Percentiles rank a stretch among this genome's conserved stretches.
Evolutionary conservation across 2,329 filamentous ascomycete species (phyloP).

Genomic region (Xylaria sp.): DNA sequence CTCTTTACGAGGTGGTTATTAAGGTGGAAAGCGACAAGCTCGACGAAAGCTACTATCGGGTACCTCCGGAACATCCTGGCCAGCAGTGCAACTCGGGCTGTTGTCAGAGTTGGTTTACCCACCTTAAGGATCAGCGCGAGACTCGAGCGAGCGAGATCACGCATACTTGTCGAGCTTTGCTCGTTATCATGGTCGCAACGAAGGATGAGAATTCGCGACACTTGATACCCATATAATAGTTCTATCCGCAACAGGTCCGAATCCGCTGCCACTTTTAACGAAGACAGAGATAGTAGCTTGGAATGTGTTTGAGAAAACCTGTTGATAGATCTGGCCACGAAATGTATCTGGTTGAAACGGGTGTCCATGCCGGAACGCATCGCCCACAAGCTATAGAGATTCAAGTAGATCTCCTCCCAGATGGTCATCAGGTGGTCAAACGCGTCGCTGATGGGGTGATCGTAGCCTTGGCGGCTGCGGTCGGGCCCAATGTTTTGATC

Average conservation of each 20-base stretch:
- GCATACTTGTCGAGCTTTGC: slow-evolving; percentile 20
- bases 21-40: slow-evolving; percentile 35
- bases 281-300: slow-evolving; percentile 12
- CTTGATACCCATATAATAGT: slow-evolving; percentile 38
- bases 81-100: slow-evolving; percentile 32
- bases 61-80: slow-evolving; percentile 36
- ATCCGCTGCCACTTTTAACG: slow-evolving; percentile 13
- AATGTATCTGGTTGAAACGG: slow-evolving; percentile 27
- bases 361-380: slow-evolving; percentile 12
- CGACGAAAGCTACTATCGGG: slow-evolving; percentile 38
- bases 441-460: slow-evolving; percentile 28
- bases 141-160: slow-evolving; percentile 34
- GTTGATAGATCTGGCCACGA: slow-evolving; percentile 27
- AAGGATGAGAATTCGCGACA: slow-evolving; percentile 40
- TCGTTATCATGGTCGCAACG: slow-evolving; percentile 34
- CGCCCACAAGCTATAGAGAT: slow-evolving; percentile 35
- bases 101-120: slow-evolving; percentile 19
- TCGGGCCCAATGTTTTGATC: slow-evolving; percentile 28
- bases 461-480: neutral
- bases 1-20: neutral
- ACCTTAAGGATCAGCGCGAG: slow-evolving; percentile 34
- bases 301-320: slow-evolving; percentile 31
- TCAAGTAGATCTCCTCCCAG: slow-evolving; percentile 43
- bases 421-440: slow-evolving; percentile 39
- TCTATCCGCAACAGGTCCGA: slow-evolving; percentile 29